A percentile compares a stretch with the other conserved stretches of the same genome.
phyloP scores from a whole-genome alignment of 225 moss, liverwort and hornwort genomes.

The Antitrichia curtipendula region DNA sequence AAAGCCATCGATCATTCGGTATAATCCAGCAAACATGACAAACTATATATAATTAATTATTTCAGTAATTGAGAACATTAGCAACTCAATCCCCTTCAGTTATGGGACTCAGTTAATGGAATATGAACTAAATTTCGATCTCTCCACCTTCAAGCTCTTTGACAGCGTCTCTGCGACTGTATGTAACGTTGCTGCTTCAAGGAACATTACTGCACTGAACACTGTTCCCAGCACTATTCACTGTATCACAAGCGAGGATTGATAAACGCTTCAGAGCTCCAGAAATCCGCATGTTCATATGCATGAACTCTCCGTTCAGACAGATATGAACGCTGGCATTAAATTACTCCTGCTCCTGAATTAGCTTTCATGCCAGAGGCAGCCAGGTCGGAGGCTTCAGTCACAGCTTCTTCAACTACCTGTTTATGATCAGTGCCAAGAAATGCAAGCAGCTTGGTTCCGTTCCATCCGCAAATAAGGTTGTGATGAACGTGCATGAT shows the following conservation, averaged over 20 bases:
- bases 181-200: not conserved
- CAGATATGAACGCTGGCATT: not conserved
- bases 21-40: not conserved
- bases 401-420: not conserved
- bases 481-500: not conserved
- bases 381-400: not conserved
- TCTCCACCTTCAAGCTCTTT: not conserved
- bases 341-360: not conserved
- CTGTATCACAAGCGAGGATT: not conserved
- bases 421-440: not conserved
- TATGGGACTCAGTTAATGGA: not conserved
- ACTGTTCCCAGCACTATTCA: not conserved
- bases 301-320: not conserved
- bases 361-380: not conserved
- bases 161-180: not conserved
- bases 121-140: not conserved
- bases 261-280: not conserved
- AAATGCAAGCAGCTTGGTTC: not conserved
- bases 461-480: not conserved
- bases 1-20: not conserved
- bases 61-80: not conserved
- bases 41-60: not conserved
- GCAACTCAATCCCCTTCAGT: not conserved
- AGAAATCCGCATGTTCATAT: not conserved
- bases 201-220: not conserved